These are phyloP conservation scores for Aspergillus transmontanensis DNA, from an alignment of 2,329 filamentous ascomycete genomes.

Conservation along the genomic window DNA sequence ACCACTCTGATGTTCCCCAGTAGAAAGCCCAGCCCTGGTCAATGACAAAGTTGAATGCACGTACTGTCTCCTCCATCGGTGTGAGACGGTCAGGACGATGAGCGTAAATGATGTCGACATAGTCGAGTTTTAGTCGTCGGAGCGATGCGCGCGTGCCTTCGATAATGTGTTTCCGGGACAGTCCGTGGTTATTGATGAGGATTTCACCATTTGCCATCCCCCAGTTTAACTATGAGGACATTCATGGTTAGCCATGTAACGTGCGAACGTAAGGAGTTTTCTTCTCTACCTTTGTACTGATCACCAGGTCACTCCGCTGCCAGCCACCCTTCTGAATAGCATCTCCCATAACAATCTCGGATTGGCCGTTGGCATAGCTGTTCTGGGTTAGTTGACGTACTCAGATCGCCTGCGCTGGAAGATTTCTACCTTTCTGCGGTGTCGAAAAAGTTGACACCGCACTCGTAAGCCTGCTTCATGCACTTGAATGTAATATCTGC, in stretches of 20 bases:
- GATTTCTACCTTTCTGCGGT: conserved; percentile 51
- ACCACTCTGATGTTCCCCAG: conserved; percentile 73
- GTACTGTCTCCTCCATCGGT: conserved; percentile 72
- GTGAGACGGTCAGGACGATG: conserved; percentile 69
- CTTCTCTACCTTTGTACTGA: conserved; percentile 35
- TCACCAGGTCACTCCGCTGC: conserved; percentile 56
- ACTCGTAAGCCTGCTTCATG: conserved; percentile 58
- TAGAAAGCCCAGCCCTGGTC: conserved; percentile 69
- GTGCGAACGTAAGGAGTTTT: no score
- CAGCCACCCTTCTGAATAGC: conserved; percentile 60
- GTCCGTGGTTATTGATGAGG: conserved; percentile 7
- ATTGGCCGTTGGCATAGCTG: conserved; percentile 55
- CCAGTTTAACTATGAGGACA: conserved; percentile 4
- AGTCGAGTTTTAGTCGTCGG: conserved; percentile 63
- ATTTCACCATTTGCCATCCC: conserved; percentile 2
- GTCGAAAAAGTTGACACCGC: conserved; percentile 62
- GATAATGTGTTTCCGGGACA: conserved; percentile 55
- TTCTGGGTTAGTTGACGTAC: rapidly evolving
- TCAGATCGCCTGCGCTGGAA: background rate
- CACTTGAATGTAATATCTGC: conserved; percentile 35
- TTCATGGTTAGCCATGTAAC: background rate
- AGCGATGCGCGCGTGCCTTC: conserved; percentile 65
- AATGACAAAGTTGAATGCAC: conserved; percentile 73
- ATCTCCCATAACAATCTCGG: conserved; percentile 57
- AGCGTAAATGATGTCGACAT: conserved; percentile 73